Percentiles rank a stretch among this genome's conserved stretches.
These are phyloP conservation scores for Colletotrichum limetticola DNA, from an alignment of 2,329 filamentous ascomycete species.

Conservation along the genomic window DNA sequence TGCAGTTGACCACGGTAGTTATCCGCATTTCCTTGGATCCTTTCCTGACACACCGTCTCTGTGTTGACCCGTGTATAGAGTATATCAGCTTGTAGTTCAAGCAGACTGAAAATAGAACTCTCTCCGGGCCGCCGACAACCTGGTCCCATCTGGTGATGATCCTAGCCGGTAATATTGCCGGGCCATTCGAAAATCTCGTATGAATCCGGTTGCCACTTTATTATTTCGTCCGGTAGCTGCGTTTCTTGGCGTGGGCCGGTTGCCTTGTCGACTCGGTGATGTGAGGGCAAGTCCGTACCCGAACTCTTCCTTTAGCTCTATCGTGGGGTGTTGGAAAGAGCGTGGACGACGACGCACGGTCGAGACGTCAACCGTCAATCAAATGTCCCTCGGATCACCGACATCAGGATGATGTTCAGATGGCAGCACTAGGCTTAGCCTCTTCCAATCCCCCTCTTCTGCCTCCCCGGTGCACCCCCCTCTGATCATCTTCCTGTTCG, in stretches of 20 bases:
- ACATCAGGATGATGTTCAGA: constrained; percentile 24
- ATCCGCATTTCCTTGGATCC: constrained; percentile 14
- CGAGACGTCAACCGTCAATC: constrained; percentile 21
- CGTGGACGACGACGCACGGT: constrained; percentile 23
- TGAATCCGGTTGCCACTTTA: background rate
- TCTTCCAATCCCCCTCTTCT: background rate
- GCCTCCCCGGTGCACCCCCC: background rate
- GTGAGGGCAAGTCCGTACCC: constrained; percentile 29
- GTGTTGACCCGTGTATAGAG: background rate
- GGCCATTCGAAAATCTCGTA: background rate
- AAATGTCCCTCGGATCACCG: constrained; percentile 27
- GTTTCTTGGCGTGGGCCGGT: constrained; percentile 18
- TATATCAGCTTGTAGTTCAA: background rate
- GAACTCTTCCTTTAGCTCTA: background rate
- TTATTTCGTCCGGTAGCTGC: constrained; percentile 20
- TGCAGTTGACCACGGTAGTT: background rate
- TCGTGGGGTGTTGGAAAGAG: background rate
- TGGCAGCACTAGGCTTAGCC: constrained; percentile 23
- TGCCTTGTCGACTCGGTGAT: constrained; percentile 27
- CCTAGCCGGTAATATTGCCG: background rate
- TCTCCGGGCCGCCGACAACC: background rate
- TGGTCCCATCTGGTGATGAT: background rate
- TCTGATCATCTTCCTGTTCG: background rate
- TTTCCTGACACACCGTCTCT: background rate
- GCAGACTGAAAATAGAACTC: background rate